Evolutionary conservation across 2,329 filamentous ascomycete species (phyloP), one percentile per base, ranked within the genome.

Genomic region (Talaromyces piceae): DNA sequence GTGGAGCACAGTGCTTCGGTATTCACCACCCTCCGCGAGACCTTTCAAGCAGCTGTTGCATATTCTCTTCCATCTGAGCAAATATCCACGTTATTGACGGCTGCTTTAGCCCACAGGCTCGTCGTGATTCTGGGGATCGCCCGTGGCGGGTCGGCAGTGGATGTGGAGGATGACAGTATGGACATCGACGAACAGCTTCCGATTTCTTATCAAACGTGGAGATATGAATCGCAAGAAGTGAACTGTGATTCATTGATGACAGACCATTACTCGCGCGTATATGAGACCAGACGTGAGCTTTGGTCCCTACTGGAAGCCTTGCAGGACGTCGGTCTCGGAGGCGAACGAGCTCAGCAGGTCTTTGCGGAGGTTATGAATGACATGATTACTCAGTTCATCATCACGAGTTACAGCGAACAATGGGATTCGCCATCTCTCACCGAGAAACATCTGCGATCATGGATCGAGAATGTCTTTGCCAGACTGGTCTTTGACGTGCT

Each of bases 291-390:
- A 7, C 59, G 66, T 39, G 59, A 55, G n/a, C 57, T 73, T 13
- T 51, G 73, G 20, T 56, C 61, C 20, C 61, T 79, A 11, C 60
- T 79, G 13, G 66, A 68, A 39, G 67, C 66, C 5, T 61, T 82
- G 20, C 71, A 78, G 52, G 66, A 72, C 16, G 74, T 81, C 13
- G 80, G 80, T 0, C 66, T 84, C 22, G 80, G 79, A 9, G 75
- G 75, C 27, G 73, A 75, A 37, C 71, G 70, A 43, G 74, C 76
- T 4, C 78, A 83, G 58, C 76, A 76, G 52, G 74, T 80, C 6
- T 78, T 83, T 56, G 81, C 80, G 2, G 69, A 73, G 49, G 78
- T 81, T 2, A 78, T 83, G 71, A 74, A 81, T 59, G 72, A 74
- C 30, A 66, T 82, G 56, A 69, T 85, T 57, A 76, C 76, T 39